Base-by-base conservation (phyloP, 371 early-diverging fungal species). In the Capniomyces stellatus region DNA sequence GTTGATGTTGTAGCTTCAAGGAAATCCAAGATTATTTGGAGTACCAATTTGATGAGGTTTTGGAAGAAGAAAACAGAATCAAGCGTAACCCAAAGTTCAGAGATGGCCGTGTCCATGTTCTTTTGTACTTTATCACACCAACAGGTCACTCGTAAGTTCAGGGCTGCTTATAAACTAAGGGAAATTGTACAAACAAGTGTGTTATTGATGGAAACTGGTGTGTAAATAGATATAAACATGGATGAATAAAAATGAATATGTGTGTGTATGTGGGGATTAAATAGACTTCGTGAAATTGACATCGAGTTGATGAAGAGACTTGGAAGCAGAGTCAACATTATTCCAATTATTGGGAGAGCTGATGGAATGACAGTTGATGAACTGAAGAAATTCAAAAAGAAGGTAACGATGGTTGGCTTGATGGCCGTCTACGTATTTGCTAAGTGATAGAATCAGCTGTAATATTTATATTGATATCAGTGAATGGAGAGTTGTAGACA, bases 61-160 rank as follows among this genome's bases (percentile, higher is more conserved):
- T 87, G 60, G 77, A 80, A 25, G 87, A 91, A 58, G 94, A 96
- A 64, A 81, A 81, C 25, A 72, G 86, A 51, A 83, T 87, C 64
- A 82, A 93, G 72, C 85, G 97, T 70, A 94, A 92, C 67, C 91
- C 84, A 29, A 79, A 90, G 54, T 89, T 90, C 79, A 85, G 88
- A 55, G 96, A 97, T 73, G 88, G 89, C 63, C 87, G 96, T 58
- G 87, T 99, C 52, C 98, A 99, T 69, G 92, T 89, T n/a, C 82
- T 92, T 42, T 75, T 99, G 40, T 98, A 98, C 73, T 98, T 96
- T 66, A 93, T 98, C 63, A 76, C 87, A 2, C 97, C 98, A 41
- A 92, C 93, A 41, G 98, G 99, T 92, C 72, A 77, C 85, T 75
- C 78, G 67, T 76, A 95, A 54, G 81, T 92, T n/a, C n/a, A n/a